A percentile compares a stretch with the other conserved stretches of the same genome.
phyloP scores from a whole-genome alignment of 352 stramenopile genomes.

The Thraustotheca clavata region DNA sequence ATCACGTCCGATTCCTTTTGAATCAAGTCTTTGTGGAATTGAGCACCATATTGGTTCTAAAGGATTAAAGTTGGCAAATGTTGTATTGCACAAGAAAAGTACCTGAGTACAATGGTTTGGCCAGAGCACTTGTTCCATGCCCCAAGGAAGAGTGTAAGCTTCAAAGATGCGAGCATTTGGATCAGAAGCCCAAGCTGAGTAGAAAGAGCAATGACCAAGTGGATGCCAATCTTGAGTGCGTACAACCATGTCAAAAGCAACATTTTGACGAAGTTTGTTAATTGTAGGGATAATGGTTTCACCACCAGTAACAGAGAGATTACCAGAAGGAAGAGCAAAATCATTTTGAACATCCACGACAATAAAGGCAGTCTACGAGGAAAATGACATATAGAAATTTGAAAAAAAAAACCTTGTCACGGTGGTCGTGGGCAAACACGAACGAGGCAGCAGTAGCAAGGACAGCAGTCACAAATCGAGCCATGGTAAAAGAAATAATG shows the following conservation, averaged over 20 bases:
- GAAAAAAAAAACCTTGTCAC: no score
- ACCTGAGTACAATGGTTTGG: neutral
- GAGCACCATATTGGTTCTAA: neutral
- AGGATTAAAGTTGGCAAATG: no score
- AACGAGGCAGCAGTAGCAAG: neutral
- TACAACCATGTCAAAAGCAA: neutral
- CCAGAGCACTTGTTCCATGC: neutral
- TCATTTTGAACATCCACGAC: constrained; percentile 4
- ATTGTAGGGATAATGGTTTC: constrained; percentile 1
- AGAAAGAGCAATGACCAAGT: neutral
- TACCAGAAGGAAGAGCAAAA: neutral
- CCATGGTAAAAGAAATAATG: neutral
- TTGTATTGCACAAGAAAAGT: neutral
- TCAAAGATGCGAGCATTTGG: neutral
- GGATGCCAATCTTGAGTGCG: neutral
- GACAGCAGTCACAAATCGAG: neutral
- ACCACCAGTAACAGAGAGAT: neutral
- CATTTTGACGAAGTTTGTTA: neutral
- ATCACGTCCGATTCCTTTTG: neutral
- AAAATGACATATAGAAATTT: no score
- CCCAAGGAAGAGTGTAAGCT: neutral
- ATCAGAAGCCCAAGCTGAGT: neutral
- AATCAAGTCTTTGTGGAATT: constrained; percentile 8
- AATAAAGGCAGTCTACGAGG: neutral
- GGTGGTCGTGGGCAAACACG: neutral